Conservation (phyloP, 2,329 filamentous ascomycete species). For the Penicillium hordei region DNA sequence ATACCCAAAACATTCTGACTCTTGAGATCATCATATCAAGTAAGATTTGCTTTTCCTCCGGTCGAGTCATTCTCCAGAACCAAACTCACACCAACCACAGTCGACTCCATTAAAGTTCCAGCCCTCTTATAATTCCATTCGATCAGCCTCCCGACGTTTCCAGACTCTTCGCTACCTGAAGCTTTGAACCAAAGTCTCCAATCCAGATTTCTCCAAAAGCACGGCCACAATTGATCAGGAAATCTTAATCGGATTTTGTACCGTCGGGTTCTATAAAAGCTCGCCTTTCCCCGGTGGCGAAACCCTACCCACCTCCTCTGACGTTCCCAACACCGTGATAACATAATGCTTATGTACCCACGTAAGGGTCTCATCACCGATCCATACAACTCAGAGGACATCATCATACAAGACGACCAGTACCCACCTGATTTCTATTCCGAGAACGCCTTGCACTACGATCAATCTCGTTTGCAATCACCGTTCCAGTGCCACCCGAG, state of each 20-base stretch:
- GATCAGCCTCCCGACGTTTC: constrained; percentile 30
- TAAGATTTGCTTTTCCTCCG: constrained; percentile 14
- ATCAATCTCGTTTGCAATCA: constrained; percentile 33
- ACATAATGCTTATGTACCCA: constrained; percentile 44
- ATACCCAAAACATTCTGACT: constrained; percentile 4
- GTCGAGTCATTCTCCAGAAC: constrained; percentile 24
- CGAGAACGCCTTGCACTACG: constrained; percentile 28
- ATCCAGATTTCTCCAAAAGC: constrained; percentile 8
- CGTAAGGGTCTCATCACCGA: constrained; percentile 46
- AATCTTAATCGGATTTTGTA: constrained; percentile 29
- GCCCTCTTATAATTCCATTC: constrained; percentile 11
- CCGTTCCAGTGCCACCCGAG: constrained; percentile 37
- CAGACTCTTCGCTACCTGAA: constrained; percentile 30
- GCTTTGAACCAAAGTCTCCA: constrained; percentile 8
- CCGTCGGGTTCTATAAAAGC: constrained; percentile 31
- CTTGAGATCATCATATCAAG: constrained; percentile 10
- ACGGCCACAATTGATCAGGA: constrained; percentile 23
- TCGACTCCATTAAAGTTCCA: constrained; percentile 18
- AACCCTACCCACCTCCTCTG: constrained; percentile 27
- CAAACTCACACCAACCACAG: constrained; percentile 12
- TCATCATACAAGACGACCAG: constrained; percentile 43
- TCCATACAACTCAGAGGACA: constrained; percentile 35
- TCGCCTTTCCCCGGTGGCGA: constrained; percentile 33
- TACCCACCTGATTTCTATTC: constrained; percentile 33
- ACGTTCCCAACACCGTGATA: constrained; percentile 30